A percentile compares a stretch with the other conserved stretches of the same genome.
phyloP scores from a whole-genome alignment of 768 basidiomycete species.

The Rhodotorula babjevae region DNA sequence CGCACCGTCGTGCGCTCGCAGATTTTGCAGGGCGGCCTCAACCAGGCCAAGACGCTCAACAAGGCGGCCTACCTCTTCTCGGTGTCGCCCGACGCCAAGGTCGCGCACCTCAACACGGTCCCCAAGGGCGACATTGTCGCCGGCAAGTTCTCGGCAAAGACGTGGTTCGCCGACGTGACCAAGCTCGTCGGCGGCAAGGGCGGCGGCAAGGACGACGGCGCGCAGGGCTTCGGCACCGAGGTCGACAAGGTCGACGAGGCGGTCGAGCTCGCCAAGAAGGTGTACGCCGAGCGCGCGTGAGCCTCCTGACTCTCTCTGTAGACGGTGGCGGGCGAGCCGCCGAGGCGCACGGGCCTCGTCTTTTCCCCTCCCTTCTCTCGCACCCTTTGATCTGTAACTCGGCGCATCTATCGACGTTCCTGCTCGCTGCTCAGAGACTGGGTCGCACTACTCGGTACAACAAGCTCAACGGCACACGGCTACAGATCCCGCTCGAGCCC shows the following conservation, averaged over 20 bases:
- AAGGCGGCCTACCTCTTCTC: constrained; percentile 89
- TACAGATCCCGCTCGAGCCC: too few species aligned
- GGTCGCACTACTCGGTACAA: too few species aligned
- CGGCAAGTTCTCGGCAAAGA: constrained; percentile 68
- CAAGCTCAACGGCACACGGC: too few species aligned
- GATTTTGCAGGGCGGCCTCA: constrained; percentile 70
- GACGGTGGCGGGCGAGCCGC: too few species aligned
- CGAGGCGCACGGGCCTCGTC: too few species aligned
- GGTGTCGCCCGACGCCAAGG: constrained; percentile 66
- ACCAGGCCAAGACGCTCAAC: constrained; percentile 70
- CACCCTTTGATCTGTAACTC: too few species aligned
- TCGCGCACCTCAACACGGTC: constrained; percentile 82
- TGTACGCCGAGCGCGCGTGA: neutral
- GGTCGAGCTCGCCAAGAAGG: constrained; percentile 19
- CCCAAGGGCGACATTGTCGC: constrained; percentile 57
- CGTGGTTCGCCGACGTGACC: constrained; percentile 76
- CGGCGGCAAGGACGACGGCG: constrained; percentile 88
- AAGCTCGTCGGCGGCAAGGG: constrained; percentile 90
- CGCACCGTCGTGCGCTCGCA: neutral
- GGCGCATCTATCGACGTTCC: too few species aligned
- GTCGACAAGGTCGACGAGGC: constrained; percentile 64
- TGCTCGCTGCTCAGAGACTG: too few species aligned
- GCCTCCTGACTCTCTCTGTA: too few species aligned
- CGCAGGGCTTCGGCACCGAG: constrained; percentile 79
- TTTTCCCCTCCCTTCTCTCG: too few species aligned